These are phyloP conservation scores for Ganoderma leucocontextum DNA, from an alignment of 1,284 basidiomycete genomes.

Conservation along the genomic window DNA sequence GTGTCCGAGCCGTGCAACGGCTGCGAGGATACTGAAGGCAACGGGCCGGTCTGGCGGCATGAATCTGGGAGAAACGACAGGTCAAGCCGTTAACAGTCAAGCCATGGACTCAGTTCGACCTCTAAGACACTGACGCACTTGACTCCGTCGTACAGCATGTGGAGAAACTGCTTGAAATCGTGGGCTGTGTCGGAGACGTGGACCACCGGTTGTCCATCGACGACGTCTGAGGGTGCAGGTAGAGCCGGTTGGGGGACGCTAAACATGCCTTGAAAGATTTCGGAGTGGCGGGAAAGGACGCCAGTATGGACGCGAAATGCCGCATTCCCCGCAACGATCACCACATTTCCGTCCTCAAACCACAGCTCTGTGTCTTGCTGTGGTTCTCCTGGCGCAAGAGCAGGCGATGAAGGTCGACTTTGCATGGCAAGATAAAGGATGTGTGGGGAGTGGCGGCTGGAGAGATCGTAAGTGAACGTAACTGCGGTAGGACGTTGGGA, in stretches of 20 bases:
- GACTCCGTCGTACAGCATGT: constrained; percentile 3
- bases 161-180: constrained; percentile 2
- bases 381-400: not conserved
- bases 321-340: not conserved
- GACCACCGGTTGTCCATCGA: constrained; percentile 4
- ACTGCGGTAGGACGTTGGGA: too few species aligned
- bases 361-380: constrained; percentile 5
- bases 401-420: not conserved
- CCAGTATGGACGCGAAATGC: constrained; percentile 10
- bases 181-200: constrained; percentile 9
- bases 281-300: constrained; percentile 9
- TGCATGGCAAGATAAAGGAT: not conserved
- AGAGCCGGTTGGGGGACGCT: not conserved
- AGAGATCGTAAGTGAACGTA: not conserved
- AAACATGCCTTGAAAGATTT: constrained; percentile 11
- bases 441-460: not conserved
- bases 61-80: not conserved
- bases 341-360: constrained; percentile 12
- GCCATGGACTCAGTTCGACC: too few species aligned
- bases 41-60: not conserved
- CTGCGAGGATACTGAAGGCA: constrained; percentile 7
- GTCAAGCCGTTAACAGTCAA: not conserved
- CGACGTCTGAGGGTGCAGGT: not conserved
- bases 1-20: constrained; percentile 13
- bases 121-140: not conserved